Conservation (phyloP, 2,329 filamentous ascomycete species). For the Aspergillus felis region DNA sequence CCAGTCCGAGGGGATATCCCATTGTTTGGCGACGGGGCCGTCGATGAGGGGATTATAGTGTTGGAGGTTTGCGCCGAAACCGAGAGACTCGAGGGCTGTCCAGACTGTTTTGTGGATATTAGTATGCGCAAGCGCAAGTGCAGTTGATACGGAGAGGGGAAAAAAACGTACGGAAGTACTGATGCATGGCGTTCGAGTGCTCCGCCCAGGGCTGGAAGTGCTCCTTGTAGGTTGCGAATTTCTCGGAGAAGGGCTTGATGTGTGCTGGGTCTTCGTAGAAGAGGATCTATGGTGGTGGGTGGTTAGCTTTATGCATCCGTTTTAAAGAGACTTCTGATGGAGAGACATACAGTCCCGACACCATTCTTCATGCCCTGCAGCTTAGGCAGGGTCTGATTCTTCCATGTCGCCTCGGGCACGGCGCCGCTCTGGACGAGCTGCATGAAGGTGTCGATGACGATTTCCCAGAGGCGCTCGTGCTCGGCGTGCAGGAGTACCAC, state of each 20-base stretch:
- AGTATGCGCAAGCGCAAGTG: neutral
- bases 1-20: conserved; percentile 70
- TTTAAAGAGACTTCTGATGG: conserved; percentile 25
- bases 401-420: conserved; percentile 52
- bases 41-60: conserved; percentile 90
- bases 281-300: conserved; percentile 49
- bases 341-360: conserved; percentile 65
- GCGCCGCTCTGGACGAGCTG: conserved; percentile 58
- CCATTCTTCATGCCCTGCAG: conserved; percentile 62
- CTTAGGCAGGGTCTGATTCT: conserved; percentile 43
- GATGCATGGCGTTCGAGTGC: conserved; percentile 77
- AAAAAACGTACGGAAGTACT: conserved; percentile 56
- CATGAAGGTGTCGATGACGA: conserved; percentile 62
- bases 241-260: conserved; percentile 62
- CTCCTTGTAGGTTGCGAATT: conserved; percentile 71
- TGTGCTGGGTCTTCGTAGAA: conserved; percentile 78
- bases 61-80: conserved; percentile 83
- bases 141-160: neutral
- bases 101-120: conserved; percentile 50
- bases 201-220: conserved; percentile 73
- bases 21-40: conserved; percentile 63
- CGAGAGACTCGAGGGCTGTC: conserved; percentile 78
- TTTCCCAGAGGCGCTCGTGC: conserved; percentile 85
- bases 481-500: conserved; percentile 76
- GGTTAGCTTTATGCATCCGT: neutral